Percentiles rank a stretch among this genome's conserved stretches.
phyloP scores from a whole-genome alignment of 106 monocot species.

The Dioscorea dumetorum region DNA sequence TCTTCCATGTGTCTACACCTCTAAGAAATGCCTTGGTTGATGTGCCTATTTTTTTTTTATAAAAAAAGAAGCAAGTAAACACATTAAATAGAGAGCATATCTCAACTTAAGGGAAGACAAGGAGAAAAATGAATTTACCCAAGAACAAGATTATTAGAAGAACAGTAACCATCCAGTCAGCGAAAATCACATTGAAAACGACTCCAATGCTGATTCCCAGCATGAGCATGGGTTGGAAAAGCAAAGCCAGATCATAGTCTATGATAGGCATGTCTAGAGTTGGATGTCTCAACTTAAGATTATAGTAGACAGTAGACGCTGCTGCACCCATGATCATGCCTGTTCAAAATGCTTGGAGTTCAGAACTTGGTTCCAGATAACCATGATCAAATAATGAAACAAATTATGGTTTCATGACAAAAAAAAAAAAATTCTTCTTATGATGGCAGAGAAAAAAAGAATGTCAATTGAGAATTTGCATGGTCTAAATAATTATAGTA shows the following conservation, averaged over 20 bases:
- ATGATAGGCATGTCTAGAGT: constrained; percentile 67
- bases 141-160: constrained; percentile 70
- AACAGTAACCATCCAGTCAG: constrained; percentile 82
- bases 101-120: background rate
- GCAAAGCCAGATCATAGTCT: constrained; percentile 66
- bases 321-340: constrained; percentile 88
- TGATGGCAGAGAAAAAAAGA: too few relatives aligned
- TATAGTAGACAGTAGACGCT: constrained; percentile 76
- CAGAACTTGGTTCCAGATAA: too few relatives aligned
- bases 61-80: constrained; percentile 1
- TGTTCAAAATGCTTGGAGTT: constrained; percentile 5
- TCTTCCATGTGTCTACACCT: constrained; percentile 86
- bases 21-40: constrained; percentile 72
- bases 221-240: constrained; percentile 77
- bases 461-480: too few relatives aligned
- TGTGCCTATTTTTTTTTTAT: constrained; percentile 43
- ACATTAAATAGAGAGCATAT: too few relatives aligned
- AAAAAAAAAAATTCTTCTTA: too few relatives aligned
- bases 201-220: constrained; percentile 81
- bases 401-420: too few relatives aligned
- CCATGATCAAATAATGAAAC: too few relatives aligned
- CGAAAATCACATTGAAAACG: constrained; percentile 72
- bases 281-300: constrained; percentile 71
- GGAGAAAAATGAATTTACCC: constrained; percentile 21
- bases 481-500: too few relatives aligned